These are phyloP conservation scores for Aspergillus wentii DNA, from an alignment of 495 filamentous ascomycete genomes.

Conservation along the genomic window DNA sequence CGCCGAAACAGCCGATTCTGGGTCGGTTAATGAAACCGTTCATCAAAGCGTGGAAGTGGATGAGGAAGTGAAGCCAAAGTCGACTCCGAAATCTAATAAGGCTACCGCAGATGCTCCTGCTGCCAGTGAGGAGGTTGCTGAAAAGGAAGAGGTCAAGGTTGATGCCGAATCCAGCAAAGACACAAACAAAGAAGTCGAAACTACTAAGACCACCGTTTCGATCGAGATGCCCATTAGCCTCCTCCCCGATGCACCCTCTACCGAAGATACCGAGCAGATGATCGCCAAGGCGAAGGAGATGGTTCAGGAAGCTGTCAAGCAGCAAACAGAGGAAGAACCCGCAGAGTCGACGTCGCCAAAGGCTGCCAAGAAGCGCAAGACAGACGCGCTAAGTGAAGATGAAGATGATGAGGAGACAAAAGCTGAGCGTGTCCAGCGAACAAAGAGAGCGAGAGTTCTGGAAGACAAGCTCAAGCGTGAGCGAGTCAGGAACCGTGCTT, in stretches of 20 bases:
- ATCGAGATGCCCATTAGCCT: slow-evolving; percentile 67
- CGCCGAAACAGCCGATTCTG: slow-evolving; percentile 25
- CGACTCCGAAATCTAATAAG: slow-evolving; percentile 28
- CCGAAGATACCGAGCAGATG: slow-evolving; percentile 73
- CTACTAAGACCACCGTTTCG: slow-evolving; percentile 70
- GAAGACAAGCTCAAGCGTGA: slow-evolving; percentile 75
- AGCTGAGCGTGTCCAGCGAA: slow-evolving; percentile 39
- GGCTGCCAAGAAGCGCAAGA: slow-evolving; percentile 70
- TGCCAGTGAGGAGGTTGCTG: slow-evolving; percentile 17
- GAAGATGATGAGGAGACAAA: slow-evolving; percentile 52
- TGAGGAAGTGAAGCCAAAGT: slow-evolving; percentile 25
- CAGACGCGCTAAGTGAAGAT: slow-evolving; percentile 59
- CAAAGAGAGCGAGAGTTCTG: slow-evolving; percentile 72
- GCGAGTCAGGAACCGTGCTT: slow-evolving; percentile 73
- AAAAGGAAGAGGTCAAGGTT: slow-evolving; percentile 57
- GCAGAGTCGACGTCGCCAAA: slow-evolving; percentile 40
- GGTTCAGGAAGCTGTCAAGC: slow-evolving; percentile 73
- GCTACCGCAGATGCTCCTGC: slow-evolving; percentile 25
- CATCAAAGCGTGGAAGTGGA: slow-evolving; percentile 22
- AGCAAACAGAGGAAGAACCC: slow-evolving; percentile 35
- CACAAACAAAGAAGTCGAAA: slow-evolving; percentile 54
- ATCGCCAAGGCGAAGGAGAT: slow-evolving; percentile 82
- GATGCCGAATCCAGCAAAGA: slow-evolving; percentile 29
- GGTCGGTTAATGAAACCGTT: slow-evolving; percentile 19
- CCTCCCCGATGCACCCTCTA: slow-evolving; percentile 62